phyloP scores from a whole-genome alignment of 139 green algal species.

The Volvox africanus region DNA sequence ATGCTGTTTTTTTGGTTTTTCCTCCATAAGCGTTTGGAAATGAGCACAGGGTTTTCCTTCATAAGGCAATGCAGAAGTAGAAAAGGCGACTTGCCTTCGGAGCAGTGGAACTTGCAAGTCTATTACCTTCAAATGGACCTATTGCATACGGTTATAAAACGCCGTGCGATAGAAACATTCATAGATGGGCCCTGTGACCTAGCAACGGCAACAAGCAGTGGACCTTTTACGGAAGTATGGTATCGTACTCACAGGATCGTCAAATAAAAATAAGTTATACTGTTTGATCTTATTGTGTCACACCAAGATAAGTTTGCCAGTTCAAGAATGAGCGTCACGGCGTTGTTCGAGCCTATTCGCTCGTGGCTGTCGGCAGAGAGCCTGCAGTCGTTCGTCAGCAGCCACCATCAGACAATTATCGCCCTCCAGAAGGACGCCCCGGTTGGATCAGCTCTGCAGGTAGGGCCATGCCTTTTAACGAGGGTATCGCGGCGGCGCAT shows the following conservation, averaged over 20 bases:
- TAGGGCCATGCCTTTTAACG: neutral
- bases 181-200: neutral
- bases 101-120: too few species aligned
- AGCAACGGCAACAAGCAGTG: neutral
- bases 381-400: conserved; percentile 12
- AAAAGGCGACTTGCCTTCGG: too few species aligned
- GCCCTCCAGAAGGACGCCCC: conserved; percentile 42
- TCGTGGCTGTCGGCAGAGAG: conserved; percentile 11
- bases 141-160: neutral
- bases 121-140: neutral
- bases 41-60: too few species aligned
- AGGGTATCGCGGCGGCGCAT: neutral
- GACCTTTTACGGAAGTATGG: neutral
- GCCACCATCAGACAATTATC: conserved; percentile 21
- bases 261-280: too few species aligned
- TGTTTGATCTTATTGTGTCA: neutral
- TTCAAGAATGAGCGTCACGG: conserved; percentile 33
- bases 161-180: neutral
- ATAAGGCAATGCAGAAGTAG: too few species aligned
- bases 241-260: neutral
- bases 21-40: too few species aligned
- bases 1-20: too few species aligned
- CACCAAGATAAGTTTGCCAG: neutral
- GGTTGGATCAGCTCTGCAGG: conserved; percentile 23
- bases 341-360: conserved; percentile 30